These are phyloP conservation scores for Mortierella sp. DNA, from an alignment of 371 early-diverging fungal species.

Conservation along the genomic window DNA sequence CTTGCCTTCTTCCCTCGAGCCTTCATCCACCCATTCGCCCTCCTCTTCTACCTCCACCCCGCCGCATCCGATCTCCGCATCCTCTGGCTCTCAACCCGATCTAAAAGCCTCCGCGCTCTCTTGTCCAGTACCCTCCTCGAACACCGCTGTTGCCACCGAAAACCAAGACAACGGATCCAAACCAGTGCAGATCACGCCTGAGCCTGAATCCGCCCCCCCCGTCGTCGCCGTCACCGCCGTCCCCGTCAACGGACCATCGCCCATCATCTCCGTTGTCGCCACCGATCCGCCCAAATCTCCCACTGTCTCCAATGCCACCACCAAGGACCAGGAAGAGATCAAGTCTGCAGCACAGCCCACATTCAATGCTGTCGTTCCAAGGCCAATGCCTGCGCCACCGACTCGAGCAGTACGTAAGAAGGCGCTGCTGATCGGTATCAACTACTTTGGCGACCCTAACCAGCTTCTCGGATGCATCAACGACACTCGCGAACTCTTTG, in stretches of 20 bases:
- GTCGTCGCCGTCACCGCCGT: conserved; percentile 22
- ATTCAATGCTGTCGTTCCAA: conserved; percentile 16
- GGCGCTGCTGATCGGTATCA: conserved; percentile 92
- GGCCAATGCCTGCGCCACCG: conserved; percentile 6
- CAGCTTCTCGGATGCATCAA: conserved; percentile 68
- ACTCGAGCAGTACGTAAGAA: conserved; percentile 70
- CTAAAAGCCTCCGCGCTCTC: neutral
- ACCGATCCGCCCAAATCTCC: neutral
- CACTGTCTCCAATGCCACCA: neutral
- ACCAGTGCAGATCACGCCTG: conserved; percentile 12
- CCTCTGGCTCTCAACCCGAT: neutral
- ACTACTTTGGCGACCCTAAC: conserved; percentile 79
- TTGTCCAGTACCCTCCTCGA: neutral
- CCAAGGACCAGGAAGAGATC: neutral
- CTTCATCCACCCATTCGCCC: conserved; percentile 2
- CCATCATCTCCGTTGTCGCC: neutral
- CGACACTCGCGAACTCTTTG: conserved; percentile 66
- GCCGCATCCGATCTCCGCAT: neutral
- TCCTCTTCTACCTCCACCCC: neutral
- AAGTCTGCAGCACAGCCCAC: neutral
- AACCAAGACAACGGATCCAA: neutral
- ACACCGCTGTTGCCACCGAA: neutral
- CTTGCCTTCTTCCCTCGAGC: conserved; percentile 2
- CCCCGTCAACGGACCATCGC: conserved; percentile 8
- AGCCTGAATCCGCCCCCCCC: conserved; percentile 31